Conservation (phyloP, 371 early-diverging fungal genomes). For the Rhizomucor miehei region DNA sequence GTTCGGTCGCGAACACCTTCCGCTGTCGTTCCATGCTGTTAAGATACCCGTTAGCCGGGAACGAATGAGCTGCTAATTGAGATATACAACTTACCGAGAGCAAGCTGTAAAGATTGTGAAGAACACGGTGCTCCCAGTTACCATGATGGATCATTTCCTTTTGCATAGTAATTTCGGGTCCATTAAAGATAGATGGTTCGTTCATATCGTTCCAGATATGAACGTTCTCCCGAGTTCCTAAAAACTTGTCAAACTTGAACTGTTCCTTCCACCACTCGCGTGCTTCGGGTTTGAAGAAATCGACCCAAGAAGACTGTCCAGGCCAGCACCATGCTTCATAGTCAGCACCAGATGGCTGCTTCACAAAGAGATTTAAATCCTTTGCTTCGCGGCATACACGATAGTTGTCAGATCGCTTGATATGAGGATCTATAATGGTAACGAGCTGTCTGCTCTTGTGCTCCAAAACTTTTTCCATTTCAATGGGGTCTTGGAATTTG, state of each 20-base stretch:
- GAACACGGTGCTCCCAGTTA: constrained; percentile 79
- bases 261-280: constrained; percentile 79
- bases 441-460: constrained; percentile 85
- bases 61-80: too few relatives aligned
- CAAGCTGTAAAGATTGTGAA: constrained; percentile 87
- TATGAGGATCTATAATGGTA: constrained; percentile 95
- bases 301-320: constrained; percentile 85
- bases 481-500: constrained; percentile 87
- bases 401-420: constrained; percentile 83
- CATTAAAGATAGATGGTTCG: constrained; percentile 88
- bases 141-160: constrained; percentile 84
- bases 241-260: constrained; percentile 69
- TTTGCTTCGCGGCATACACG: constrained; percentile 76
- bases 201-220: constrained; percentile 97
- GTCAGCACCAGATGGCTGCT: constrained; percentile 63
- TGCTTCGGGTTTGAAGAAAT: constrained; percentile 79
- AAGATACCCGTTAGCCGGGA: too few relatives aligned
- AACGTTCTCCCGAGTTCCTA: constrained; percentile 70
- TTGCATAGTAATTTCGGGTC: constrained; percentile 91
- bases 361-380: constrained; percentile 74
- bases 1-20: constrained; percentile 53
- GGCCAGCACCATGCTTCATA: constrained; percentile 96
- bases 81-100: constrained; percentile 49
- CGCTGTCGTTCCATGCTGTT: constrained; percentile 55
- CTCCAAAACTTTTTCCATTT: constrained; percentile 79